These are phyloP conservation scores for Narthecium ossifragum DNA, from an alignment of 106 monocot species.

Conservation along the genomic window DNA sequence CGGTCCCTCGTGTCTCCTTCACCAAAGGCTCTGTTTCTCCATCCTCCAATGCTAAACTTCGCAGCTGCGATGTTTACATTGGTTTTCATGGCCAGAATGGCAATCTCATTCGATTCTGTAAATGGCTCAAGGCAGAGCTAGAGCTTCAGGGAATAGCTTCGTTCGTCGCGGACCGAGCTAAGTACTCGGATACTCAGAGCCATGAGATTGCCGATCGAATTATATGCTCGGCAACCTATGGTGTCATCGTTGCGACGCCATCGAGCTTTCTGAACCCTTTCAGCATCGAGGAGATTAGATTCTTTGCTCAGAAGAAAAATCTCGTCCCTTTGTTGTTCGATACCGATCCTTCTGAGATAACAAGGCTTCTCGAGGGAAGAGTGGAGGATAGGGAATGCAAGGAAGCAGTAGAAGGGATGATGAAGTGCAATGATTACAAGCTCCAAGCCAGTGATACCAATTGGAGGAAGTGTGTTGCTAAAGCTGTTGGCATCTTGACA, in stretches of 20 bases:
- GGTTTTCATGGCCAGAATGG: constrained; percentile 76
- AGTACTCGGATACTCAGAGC: constrained; percentile 79
- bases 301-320: constrained; percentile 95
- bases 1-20: constrained; percentile 68
- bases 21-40: constrained; percentile 52
- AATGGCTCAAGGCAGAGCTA: constrained; percentile 87
- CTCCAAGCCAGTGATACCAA: constrained; percentile 70
- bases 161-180: constrained; percentile 75
- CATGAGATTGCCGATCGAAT: constrained; percentile 92
- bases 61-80: constrained; percentile 89
- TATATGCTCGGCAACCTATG: constrained; percentile 71
- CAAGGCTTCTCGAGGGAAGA: constrained; percentile 40
- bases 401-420: constrained; percentile 67
- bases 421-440: constrained; percentile 43
- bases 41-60: constrained; percentile 71
- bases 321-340: constrained; percentile 73
- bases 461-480: constrained; percentile 68
- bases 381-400: constrained; percentile 55
- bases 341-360: constrained; percentile 49
- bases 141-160: constrained; percentile 89
- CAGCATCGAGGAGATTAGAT: constrained; percentile 73
- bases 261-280: constrained; percentile 58
- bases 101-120: constrained; percentile 70
- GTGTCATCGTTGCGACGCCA: constrained; percentile 54
- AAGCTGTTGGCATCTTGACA: constrained; percentile 39